phyloP scores from a whole-genome alignment of 345 rosid genomes.

The Anacardium occidentale region DNA sequence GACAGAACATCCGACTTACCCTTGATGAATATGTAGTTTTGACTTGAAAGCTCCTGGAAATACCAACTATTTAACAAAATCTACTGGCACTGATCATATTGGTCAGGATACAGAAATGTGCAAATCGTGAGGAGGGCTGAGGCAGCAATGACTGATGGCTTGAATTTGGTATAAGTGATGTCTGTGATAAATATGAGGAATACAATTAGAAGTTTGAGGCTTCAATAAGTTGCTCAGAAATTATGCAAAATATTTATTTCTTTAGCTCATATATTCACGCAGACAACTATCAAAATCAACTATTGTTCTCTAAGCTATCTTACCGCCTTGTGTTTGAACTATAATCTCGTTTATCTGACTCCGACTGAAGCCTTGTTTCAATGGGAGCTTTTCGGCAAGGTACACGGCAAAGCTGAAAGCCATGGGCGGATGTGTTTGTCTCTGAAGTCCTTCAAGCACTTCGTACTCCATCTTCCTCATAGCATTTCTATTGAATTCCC shows the following conservation, averaged over 20 bases:
- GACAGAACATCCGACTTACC: no score
- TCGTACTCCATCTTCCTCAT: background rate
- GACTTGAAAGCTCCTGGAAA: background rate
- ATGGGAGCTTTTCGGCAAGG: background rate
- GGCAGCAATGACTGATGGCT: conserved; percentile 16
- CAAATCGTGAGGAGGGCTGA: conserved; percentile 4
- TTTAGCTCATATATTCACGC: no score
- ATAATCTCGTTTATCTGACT: background rate
- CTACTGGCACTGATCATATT: background rate
- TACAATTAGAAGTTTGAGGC: no score
- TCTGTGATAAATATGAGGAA: background rate
- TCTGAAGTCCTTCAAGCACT: background rate
- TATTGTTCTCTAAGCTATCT: background rate
- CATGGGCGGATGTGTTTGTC: background rate
- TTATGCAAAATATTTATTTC: background rate
- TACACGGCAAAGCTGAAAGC: background rate
- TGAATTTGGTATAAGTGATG: conserved; percentile 1
- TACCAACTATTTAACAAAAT: background rate
- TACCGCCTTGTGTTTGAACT: background rate
- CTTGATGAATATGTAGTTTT: background rate
- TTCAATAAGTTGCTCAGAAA: no score
- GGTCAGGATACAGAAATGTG: background rate
- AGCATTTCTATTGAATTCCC: no score
- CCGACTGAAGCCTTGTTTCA: background rate
- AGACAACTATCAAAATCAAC: no score